Conservation (phyloP, 2,329 filamentous ascomycete genomes). For the Orbilia brochopaga region DNA sequence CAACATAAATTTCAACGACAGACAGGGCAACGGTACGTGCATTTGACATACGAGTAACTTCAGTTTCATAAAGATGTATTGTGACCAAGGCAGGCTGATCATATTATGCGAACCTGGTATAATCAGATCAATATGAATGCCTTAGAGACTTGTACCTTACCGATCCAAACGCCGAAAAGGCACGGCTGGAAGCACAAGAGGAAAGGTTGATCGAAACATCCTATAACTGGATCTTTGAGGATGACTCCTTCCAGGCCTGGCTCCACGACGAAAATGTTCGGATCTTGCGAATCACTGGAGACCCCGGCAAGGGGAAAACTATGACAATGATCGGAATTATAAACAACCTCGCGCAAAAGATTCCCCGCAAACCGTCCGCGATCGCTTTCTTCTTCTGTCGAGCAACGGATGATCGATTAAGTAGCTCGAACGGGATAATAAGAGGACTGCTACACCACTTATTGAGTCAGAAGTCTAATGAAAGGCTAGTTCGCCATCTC, state of each 20-base stretch:
- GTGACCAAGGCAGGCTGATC: too few relatives aligned
- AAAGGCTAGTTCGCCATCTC: background rate
- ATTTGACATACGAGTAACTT: too few relatives aligned
- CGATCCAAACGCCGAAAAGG: background rate
- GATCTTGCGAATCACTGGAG: too few relatives aligned
- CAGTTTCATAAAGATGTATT: too few relatives aligned
- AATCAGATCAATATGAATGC: background rate
- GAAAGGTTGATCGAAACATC: too few relatives aligned
- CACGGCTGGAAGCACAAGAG: background rate
- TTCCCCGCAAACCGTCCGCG: background rate
- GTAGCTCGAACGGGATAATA: background rate
- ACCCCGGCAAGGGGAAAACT: background rate
- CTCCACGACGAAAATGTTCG: too few relatives aligned
- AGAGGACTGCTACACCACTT: slow-evolving; percentile 4
- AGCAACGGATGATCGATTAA: slow-evolving; percentile 4
- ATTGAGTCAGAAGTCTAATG: background rate
- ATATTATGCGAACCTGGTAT: too few relatives aligned
- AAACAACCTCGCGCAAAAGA: background rate
- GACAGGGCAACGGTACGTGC: too few relatives aligned
- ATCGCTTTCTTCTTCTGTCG: slow-evolving; percentile 11
- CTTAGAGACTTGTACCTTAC: background rate
- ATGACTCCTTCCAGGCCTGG: too few relatives aligned
- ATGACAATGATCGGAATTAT: background rate
- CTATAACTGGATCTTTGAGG: too few relatives aligned
- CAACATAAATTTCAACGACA: too few relatives aligned